phyloP scores from a whole-genome alignment of 805 yeast species.

The Schizosaccharomyces cryophilus region DNA sequence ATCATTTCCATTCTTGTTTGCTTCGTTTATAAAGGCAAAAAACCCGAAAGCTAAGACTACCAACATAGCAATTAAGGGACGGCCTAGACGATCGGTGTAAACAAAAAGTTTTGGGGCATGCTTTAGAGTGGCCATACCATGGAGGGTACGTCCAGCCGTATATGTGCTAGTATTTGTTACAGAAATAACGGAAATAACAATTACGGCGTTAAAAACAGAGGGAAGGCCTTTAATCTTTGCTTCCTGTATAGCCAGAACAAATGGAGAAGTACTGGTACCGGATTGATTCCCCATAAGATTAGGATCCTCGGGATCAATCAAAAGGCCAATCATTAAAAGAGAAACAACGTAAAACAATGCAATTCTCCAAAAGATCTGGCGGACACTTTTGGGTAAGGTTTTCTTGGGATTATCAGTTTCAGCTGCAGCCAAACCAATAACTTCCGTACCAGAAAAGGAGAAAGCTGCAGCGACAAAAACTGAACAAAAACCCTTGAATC shows the following conservation, averaged over 20 bases:
- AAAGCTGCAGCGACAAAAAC: constrained; percentile 59
- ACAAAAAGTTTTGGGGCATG: constrained; percentile 36
- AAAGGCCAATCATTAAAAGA: constrained; percentile 32
- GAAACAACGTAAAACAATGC: constrained; percentile 41
- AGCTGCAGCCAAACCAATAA: constrained; percentile 55
- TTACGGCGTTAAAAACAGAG: constrained; percentile 42
- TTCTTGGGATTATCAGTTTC: constrained; percentile 46
- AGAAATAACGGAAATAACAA: constrained; percentile 41
- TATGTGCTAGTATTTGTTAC: constrained; percentile 53
- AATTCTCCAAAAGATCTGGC: constrained; percentile 69
- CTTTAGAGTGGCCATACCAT: constrained; percentile 41
- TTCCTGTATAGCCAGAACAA: constrained; percentile 43
- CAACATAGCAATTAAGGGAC: constrained; percentile 48
- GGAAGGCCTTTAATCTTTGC: constrained; percentile 48
- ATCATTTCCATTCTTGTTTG: neutral
- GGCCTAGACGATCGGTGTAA: constrained; percentile 51
- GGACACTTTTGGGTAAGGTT: constrained; percentile 46
- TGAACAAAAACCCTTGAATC: constrained; percentile 53
- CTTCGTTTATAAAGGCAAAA: neutral
- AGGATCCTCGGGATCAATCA: constrained; percentile 38
- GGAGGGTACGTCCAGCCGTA: constrained; percentile 39
- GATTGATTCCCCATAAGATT: constrained; percentile 24
- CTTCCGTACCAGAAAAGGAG: constrained; percentile 52
- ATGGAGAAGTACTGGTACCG: constrained; percentile 44
- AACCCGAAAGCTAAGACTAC: constrained; percentile 23